These are phyloP conservation scores for Leccinum truebloodii DNA, from an alignment of 768 basidiomycete species.

Conservation along the genomic window DNA sequence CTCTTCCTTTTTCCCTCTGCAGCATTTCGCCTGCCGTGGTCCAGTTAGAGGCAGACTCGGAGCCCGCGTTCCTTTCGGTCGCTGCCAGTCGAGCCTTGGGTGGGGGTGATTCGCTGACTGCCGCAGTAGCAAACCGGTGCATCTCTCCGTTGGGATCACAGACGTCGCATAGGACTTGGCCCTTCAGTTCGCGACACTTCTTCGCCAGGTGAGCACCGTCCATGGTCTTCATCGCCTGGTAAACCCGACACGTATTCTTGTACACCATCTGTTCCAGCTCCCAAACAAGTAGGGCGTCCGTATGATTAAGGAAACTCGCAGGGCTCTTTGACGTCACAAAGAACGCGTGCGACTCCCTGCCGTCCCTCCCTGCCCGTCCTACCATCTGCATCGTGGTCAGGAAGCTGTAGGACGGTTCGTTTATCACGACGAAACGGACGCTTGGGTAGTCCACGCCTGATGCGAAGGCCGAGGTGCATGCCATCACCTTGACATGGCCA, in stretches of 20 bases:
- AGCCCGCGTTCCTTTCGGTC: no score
- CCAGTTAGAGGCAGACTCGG: no score
- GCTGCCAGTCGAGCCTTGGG: no score
- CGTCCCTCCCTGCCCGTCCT: constrained; percentile 10
- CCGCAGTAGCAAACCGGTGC: not conserved
- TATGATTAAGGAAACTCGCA: not conserved
- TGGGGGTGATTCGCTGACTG: not conserved
- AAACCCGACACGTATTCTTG: not conserved
- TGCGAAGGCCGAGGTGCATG: constrained; percentile 7
- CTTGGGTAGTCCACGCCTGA: constrained; percentile 6
- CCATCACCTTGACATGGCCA: constrained; percentile 1
- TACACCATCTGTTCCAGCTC: constrained; percentile 6
- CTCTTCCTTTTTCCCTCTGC: not conserved
- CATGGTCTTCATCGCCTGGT: not conserved
- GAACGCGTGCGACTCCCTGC: constrained; percentile 5
- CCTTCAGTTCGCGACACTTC: not conserved
- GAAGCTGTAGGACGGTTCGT: not conserved
- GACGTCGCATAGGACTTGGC: constrained; percentile 7
- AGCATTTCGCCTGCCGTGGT: not conserved
- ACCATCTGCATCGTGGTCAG: constrained; percentile 2
- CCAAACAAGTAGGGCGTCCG: not conserved
- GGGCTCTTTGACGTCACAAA: not conserved
- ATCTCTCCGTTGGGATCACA: constrained; percentile 6
- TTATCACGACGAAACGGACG: constrained; percentile 5
- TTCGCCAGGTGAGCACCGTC: not conserved